Evolutionary conservation across 805 yeast genomes (phyloP), one percentile per base, ranked within the genome.

Genomic region (Myxozyma kluyveri): DNA sequence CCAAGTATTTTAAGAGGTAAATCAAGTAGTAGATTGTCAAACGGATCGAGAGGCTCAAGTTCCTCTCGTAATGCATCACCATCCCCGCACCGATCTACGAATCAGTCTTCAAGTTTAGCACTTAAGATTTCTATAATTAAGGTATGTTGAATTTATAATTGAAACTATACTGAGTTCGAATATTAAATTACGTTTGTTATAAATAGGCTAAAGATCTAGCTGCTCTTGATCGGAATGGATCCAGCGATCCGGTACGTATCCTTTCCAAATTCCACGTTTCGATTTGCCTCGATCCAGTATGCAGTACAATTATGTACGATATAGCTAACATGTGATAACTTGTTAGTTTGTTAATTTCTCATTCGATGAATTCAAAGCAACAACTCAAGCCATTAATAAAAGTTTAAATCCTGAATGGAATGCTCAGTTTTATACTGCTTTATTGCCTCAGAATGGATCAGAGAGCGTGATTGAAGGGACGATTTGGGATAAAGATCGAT

Each of bases 401-500:
- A 85, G 86, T 0, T 71, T 86, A 60, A 73, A 80, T 50, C 96
- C 96, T 17, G 76, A 75, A 9, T 89, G 93, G 90, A 83, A 87
- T 65, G 93, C 87, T 61, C 67, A 71, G 5, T 72, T 79, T 22
- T 74, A 73, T 3, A 68, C 88, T 59, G 82, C 86, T 3, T 29
- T 68, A 24, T 52, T 26, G 29, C 48, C 52, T 14, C 9, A 14
- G 12, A 38, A 32, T 7, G 49, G 31, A 9, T 47, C 57, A 12
- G 52, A 52, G 24, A 38, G 31, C n/a, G 14, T 47, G 6, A 22
- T 56, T 29, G 49, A 49, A 22, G 60, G 60, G 18, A 52, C 56
- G 3, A 65, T 63, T 5, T 66, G 69, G 69, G 64, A 65, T 49
- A 61, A 61, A 45, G 65, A 61, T 23, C 52, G 61, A 12, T 44